Evolutionary conservation across 306 rosid genomes (phyloP).

Genomic region (Cucurbita ficifolia): DNA sequence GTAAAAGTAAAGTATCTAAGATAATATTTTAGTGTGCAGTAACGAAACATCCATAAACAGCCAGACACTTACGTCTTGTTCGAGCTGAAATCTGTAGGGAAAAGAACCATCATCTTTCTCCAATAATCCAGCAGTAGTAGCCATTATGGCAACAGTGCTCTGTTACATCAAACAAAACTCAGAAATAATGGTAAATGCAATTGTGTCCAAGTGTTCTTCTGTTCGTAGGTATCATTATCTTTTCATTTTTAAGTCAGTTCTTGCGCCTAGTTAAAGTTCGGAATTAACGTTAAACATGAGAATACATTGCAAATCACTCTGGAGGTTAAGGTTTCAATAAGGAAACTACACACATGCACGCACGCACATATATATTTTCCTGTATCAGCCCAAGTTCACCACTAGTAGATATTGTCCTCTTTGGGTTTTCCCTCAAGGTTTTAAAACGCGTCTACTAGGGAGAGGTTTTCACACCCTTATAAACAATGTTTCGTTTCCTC

Average conservation of each 20-base stretch:
- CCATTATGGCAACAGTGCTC: constrained; percentile 12
- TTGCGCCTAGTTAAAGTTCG: not conserved
- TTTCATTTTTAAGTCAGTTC: not conserved
- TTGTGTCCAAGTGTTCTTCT: not conserved
- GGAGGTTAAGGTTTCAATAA: not conserved
- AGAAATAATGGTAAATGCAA: not conserved
- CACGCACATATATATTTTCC: no score
- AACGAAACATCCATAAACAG: not conserved
- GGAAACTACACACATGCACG: no score
- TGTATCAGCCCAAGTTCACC: no score
- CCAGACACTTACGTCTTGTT: constrained; percentile 51
- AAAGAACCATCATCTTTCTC: constrained; percentile 14
- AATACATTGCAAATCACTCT: not conserved
- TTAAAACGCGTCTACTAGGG: no score
- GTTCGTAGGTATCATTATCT: not conserved
- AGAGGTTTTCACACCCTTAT: no score
- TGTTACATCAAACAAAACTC: constrained; percentile 18
- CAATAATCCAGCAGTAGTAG: constrained; percentile 15
- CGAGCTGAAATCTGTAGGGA: constrained; percentile 44
- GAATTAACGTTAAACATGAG: not conserved
- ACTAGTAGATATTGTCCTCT: no score
- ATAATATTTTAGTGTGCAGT: not conserved
- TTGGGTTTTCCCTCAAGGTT: no score
- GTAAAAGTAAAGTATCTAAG: not conserved
- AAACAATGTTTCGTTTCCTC: no score